These are phyloP conservation scores for Pythium rishiriense DNA, from an alignment of 352 stramenopile species.

Conservation along the genomic window DNA sequence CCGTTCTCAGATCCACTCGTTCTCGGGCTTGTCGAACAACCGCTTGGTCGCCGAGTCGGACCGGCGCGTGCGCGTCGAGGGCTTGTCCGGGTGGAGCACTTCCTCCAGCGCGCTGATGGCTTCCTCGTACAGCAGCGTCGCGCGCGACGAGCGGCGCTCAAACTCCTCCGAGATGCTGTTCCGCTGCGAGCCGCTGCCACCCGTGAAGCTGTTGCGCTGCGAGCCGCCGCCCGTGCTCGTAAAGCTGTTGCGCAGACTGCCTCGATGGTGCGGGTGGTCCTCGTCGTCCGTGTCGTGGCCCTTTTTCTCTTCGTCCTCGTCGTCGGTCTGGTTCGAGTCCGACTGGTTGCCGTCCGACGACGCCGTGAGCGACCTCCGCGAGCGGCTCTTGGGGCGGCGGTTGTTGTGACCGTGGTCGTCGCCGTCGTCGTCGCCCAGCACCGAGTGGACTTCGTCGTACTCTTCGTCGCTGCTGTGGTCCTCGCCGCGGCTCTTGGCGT, in stretches of 20 bases:
- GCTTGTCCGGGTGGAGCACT: slow-evolving; percentile 21
- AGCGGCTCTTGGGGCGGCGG: slow-evolving; percentile 3
- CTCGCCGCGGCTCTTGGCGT: slow-evolving; percentile 25
- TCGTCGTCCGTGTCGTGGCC: slow-evolving; percentile 21
- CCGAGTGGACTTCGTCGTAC: slow-evolving; percentile 34
- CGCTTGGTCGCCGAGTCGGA: slow-evolving; percentile 20
- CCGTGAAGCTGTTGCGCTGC: slow-evolving; percentile 21
- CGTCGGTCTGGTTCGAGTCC: slow-evolving; percentile 18
- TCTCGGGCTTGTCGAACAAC: slow-evolving; percentile 26
- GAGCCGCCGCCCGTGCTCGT: slow-evolving; percentile 9
- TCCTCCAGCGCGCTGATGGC: slow-evolving; percentile 27
- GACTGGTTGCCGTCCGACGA: slow-evolving; percentile 15
- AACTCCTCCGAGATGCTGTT: slow-evolving; percentile 29
- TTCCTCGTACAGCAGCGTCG: slow-evolving; percentile 31
- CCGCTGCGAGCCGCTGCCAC: slow-evolving; percentile 11
- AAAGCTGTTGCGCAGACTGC: slow-evolving; percentile 15
- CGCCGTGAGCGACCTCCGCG: slow-evolving; percentile 14
- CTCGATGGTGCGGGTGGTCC: neutral
- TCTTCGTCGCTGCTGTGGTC: slow-evolving; percentile 38
- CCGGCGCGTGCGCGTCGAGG: slow-evolving; percentile 6
- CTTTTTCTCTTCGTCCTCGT: slow-evolving; percentile 23
- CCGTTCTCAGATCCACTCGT: slow-evolving; percentile 26
- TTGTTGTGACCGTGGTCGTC: slow-evolving; percentile 11
- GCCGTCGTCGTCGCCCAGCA: slow-evolving; percentile 36
- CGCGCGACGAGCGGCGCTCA: slow-evolving; percentile 19